Conservation (phyloP, 108 stramenopile species). For the Chaetoceros muelleri region DNA sequence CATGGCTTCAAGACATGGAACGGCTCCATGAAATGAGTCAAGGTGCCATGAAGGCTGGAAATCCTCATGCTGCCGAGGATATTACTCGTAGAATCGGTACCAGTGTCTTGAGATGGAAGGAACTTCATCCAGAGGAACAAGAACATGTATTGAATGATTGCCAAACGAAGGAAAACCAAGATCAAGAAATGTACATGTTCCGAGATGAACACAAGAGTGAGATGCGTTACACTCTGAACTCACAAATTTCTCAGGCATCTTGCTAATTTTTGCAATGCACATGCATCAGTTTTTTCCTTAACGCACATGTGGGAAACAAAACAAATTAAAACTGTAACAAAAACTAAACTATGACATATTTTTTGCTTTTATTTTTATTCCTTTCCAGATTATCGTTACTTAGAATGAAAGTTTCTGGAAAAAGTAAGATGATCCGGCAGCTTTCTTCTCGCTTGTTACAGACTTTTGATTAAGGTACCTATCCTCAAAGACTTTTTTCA, state of each 20-base stretch:
- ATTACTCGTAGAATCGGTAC: constrained; percentile 27
- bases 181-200: too few relatives aligned
- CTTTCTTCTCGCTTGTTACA: constrained; percentile 93
- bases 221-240: too few relatives aligned
- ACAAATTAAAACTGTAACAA: too few relatives aligned
- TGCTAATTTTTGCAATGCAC: too few relatives aligned
- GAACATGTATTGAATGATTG: background rate
- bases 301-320: too few relatives aligned
- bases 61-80: constrained; percentile 32
- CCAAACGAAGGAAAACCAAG: too few relatives aligned
- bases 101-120: constrained; percentile 42
- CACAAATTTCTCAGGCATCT: background rate
- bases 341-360: too few relatives aligned
- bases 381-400: constrained; percentile 10
- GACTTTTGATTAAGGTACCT: constrained; percentile 86
- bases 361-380: constrained; percentile 2
- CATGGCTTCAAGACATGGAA: constrained; percentile 20
- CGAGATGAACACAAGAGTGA: too few relatives aligned
- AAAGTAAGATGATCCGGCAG: constrained; percentile 89
- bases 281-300: too few relatives aligned
- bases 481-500: constrained; percentile 95
- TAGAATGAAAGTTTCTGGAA: constrained; percentile 97
- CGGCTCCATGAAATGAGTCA: constrained; percentile 24
- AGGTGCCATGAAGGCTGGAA: constrained; percentile 20
- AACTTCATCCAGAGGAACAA: constrained; percentile 4